Base-by-base conservation (phyloP, 1,139 yeast genomes). In the Saccharomycopsis crataegensis region DNA sequence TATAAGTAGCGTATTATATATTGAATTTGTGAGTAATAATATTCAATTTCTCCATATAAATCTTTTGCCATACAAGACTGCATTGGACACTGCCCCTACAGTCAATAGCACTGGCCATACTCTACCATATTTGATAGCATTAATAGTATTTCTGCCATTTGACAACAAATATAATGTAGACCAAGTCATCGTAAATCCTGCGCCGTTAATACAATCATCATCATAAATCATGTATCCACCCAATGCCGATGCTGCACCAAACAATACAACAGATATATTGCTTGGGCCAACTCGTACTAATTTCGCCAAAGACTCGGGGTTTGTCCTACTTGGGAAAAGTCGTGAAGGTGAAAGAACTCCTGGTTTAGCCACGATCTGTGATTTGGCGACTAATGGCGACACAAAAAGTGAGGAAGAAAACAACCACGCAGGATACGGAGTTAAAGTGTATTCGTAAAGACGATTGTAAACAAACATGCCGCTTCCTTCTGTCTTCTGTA, bases 161-260 rank as follows among this genome's bases (percentile, higher is more conserved):
- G 86, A 90, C 44, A 91, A 65, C 56, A 86, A 65, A 64, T 89
- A 93, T 53, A 91, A 70, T 3, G 87, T 66, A 14, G 90, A 80
- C 98, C 98, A 93, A 3, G 96, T 96, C 36, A 86, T 78, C 6
- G 82, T 75, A 68, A 93, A 88, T 0, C 97, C 98, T 1, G 96
- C 79, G 7, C 96, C 98, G 68, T 88, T 85, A 52, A 79, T 77
- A 42, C 82, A 71, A 63, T 90, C 97, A 16, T 90, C 87, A 64
- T 91, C 98, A 60, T 74, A 74, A 54, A 86, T 79, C 74, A 91
- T 84, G 74, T 80, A 86, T 14, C 91, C 88, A 32, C 97, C 97
- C 16, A 87, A 69, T 1, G 85, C 86, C 60, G 81, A 74, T 37
- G 91, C 84, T 0, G 80, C 71, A 6, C 95, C 91, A 65, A 88